These are phyloP conservation scores for Papiliotrema terrestris DNA, from an alignment of 1,284 basidiomycete genomes.

Conservation along the genomic window DNA sequence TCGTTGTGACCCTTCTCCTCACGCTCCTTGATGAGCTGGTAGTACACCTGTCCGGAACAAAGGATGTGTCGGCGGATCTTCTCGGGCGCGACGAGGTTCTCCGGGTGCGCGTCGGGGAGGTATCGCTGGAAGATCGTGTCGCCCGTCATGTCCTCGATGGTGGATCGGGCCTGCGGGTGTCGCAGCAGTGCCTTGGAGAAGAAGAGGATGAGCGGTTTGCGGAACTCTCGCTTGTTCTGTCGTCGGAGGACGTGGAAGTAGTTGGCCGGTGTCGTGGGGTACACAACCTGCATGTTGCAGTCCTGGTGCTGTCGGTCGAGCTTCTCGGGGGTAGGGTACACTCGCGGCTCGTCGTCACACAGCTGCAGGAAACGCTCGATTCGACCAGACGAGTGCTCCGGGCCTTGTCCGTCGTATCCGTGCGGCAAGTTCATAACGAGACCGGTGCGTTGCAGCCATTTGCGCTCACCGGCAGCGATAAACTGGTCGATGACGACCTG, in stretches of 20 bases:
- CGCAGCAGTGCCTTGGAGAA: conserved; percentile 95
- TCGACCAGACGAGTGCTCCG: conserved; percentile 95
- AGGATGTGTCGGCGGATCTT: conserved; percentile 88
- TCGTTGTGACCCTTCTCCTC: conserved; percentile 86
- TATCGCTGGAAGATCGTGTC: conserved; percentile 92
- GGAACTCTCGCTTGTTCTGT: conserved; percentile 93
- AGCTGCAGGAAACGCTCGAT: conserved; percentile 97
- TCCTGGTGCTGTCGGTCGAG: conserved; percentile 95
- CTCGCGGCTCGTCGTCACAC: conserved; percentile 93
- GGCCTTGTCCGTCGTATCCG: conserved; percentile 98
- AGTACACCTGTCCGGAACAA: conserved; percentile 90
- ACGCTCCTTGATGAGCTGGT: conserved; percentile 80
- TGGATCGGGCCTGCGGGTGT: conserved; percentile 85
- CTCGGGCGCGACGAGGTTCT: conserved; percentile 70
- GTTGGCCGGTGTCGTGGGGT: conserved; percentile 92
- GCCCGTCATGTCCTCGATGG: conserved; percentile 79
- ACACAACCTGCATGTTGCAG: conserved; percentile 98
- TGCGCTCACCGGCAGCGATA: conserved; percentile 94
- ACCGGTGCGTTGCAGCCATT: conserved; percentile 95
- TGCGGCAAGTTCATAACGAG: conserved; percentile 90
- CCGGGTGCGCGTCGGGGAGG: conserved; percentile 75
- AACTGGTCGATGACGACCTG: conserved; percentile 96
- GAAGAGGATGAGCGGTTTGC: conserved; percentile 92
- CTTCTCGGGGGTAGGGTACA: conserved; percentile 85
- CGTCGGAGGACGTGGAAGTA: conserved; percentile 94